Base-by-base conservation (phyloP, 106 monocot genomes). In the Vanilla planifolia region DNA sequence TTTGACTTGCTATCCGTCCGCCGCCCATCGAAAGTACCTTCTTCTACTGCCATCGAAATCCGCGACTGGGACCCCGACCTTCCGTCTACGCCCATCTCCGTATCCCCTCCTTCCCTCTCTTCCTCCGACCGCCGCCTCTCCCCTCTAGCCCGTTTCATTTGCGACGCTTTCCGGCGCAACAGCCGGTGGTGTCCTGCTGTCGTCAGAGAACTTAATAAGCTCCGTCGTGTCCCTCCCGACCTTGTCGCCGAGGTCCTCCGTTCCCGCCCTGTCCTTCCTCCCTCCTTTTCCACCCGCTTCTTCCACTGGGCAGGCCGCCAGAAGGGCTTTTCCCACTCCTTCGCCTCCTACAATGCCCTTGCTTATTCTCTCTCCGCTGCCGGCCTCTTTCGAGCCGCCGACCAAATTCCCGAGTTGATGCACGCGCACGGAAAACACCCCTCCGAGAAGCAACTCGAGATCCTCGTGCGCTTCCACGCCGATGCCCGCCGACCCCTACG, bases 381-480 rank as follows among this genome's bases (percentile, higher is more conserved):
- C 23, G 64, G 70, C 11, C 81, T 67, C 47, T 74, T 71, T 62
- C 79, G 76, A 36, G 67, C 84, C 48, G 88, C 84, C 51, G 87
- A 98, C 55, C 88, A 80, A 17, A 41, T 98, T 24, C 83, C 82
- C 15, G 81, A 84, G 26, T 76, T 98, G 73, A 98, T 98, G 96
- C 71, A 26, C 51, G 45, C 76, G 26, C 81, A 73, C n/a, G 84
- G 84, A 10, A 78, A 73, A 26, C 67, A 73, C 33, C 87, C 84
- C 21, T 77, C 79, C 39, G 85, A 85, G 79, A 79, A 77, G 58
- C 91, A 96, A 71, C 91, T 98, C 60, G 88, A 88, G 68, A 79
- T 98, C 67, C 88, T 98, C 33, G 71, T 92, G 32, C 66, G 83
- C 9, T 42, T 88, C 55, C 88, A 98, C 67, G 70, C 88, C 39